Evolutionary conservation across 2,329 filamentous ascomycete species (phyloP), one percentile per base, ranked within the genome.

Genomic region (Myriangium duriaei): DNA sequence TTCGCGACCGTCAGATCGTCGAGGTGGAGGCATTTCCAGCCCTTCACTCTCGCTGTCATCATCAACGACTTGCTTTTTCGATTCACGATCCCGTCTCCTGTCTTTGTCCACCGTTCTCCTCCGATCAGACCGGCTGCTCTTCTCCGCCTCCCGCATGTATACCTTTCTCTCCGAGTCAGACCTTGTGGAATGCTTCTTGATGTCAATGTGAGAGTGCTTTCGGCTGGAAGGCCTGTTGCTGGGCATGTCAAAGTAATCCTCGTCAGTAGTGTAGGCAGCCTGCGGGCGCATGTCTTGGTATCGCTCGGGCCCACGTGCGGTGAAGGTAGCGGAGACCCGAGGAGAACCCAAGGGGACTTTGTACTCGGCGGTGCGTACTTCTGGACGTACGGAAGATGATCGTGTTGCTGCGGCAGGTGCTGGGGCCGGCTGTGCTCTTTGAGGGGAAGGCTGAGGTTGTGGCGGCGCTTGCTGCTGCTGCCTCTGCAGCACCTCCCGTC

Each of bases 401-500:
- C n/a, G n/a, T n/a, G n/a, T n/a, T n/a, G n/a, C n/a, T n/a, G n/a
- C n/a, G n/a, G n/a, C n/a, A n/a, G n/a, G n/a, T n/a, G n/a, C n/a
- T n/a, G n/a, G n/a, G n/a, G n/a, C n/a, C n/a, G n/a, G n/a, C n/a
- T n/a, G n/a, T n/a, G 38, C 12, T 42, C 29, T 12, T 14, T 11
- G n/a, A 38, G 41, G 11, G 49, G 36, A 45, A 45, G 17, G 43
- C 46, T 4, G 51, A 40, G 4, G 46, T 46, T 37, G 45, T 47
- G 35, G 32, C 45, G 39, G 6, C 42, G 40, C 7, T 26, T 26
- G 21, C 14, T 40, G 33, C n/a, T 44, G 37, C 33, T 47, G 39
- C 40, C 49, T 72, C 47, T 59, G 56, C 49, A 66, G 58, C 43
- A 64, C 59, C 47, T 76, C 67, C 45, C 61, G 74, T 54, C 71